Percentiles rank a stretch among this genome's conserved stretches.
Conservation (phyloP, 352 stramenopile genomes). For the Pythium pectinolyticum region DNA sequence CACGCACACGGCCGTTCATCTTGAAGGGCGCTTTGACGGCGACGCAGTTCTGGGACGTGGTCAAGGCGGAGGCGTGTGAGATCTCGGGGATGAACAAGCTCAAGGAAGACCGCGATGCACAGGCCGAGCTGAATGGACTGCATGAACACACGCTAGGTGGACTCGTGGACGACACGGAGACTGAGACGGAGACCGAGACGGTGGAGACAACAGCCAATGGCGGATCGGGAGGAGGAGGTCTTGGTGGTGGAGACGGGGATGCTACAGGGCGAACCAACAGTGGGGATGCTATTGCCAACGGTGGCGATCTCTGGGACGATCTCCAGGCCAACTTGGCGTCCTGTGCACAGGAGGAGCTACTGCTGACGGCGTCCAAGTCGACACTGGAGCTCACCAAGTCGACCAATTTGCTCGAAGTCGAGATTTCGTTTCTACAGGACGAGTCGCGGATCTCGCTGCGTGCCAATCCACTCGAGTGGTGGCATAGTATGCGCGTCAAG, state of each 20-base stretch:
- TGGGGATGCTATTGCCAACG: conserved; percentile 18
- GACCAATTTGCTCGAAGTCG: conserved; percentile 73
- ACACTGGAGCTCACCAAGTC: conserved; percentile 68
- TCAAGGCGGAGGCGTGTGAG: conserved; percentile 57
- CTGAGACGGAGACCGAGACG: no score
- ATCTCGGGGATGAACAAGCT: conserved; percentile 50
- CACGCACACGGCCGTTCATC: conserved; percentile 72
- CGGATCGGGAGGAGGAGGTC: neutral
- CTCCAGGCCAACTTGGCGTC: conserved; percentile 70
- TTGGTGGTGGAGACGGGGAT: no score
- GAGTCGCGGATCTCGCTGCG: conserved; percentile 55
- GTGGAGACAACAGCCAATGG: no score
- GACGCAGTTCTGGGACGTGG: conserved; percentile 67
- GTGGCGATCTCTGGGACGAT: conserved; percentile 71
- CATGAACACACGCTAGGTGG: conserved; percentile 37
- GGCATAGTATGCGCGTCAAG: conserved; percentile 74
- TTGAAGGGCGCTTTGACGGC: conserved; percentile 65
- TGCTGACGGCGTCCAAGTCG: conserved; percentile 66
- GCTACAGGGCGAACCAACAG: neutral
- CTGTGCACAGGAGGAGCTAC: conserved; percentile 73
- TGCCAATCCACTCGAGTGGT: conserved; percentile 74
- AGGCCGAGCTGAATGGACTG: conserved; percentile 34
- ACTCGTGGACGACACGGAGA: conserved; percentile 31
- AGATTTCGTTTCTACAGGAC: conserved; percentile 80
- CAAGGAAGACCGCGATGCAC: conserved; percentile 48